phyloP scores from a whole-genome alignment of 305 asterid species.

The Fraxinus xanthoxyloides region DNA sequence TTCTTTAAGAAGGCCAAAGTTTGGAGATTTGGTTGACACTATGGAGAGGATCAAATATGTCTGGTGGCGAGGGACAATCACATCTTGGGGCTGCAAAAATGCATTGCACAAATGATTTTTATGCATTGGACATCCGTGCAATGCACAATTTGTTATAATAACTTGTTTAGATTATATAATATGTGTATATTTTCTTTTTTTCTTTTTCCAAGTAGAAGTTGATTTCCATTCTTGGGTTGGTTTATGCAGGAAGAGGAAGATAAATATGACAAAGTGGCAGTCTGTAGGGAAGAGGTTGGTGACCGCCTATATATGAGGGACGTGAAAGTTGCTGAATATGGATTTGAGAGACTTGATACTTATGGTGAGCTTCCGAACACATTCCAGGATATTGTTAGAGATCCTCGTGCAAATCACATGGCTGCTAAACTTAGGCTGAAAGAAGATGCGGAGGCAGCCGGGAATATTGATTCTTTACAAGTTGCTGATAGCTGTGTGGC shows the following conservation, averaged over 20 bases:
- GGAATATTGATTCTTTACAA: slow-evolving; percentile 36
- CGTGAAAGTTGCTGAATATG: slow-evolving; percentile 46
- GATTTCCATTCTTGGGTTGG: background rate
- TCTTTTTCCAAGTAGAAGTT: background rate
- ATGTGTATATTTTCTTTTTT: background rate
- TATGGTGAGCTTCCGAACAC: slow-evolving; percentile 52
- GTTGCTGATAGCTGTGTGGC: slow-evolving; percentile 33
- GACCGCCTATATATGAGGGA: slow-evolving; percentile 55
- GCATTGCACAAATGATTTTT: background rate
- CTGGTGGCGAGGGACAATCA: background rate
- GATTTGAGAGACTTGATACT: slow-evolving; percentile 33
- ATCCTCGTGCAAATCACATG: slow-evolving; percentile 77
- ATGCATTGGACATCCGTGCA: background rate
- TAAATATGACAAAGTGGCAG: slow-evolving; percentile 80
- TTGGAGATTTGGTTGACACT: background rate
- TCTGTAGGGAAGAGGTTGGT: slow-evolving; percentile 41
- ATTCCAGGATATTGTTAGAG: slow-evolving; percentile 41
- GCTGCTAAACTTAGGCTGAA: slow-evolving; percentile 74
- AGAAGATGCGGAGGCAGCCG: slow-evolving; percentile 80
- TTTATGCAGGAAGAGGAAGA: slow-evolving; percentile 81
- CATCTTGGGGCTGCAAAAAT: background rate
- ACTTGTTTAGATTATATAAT: background rate
- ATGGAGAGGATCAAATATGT: background rate
- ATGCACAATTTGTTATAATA: background rate
- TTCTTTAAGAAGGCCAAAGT: background rate